Percentiles rank a stretch among this genome's conserved stretches.
These are phyloP conservation scores for Lunasporangiospora selenospora DNA, from an alignment of 192 early-diverging fungal species.

Conservation along the genomic window DNA sequence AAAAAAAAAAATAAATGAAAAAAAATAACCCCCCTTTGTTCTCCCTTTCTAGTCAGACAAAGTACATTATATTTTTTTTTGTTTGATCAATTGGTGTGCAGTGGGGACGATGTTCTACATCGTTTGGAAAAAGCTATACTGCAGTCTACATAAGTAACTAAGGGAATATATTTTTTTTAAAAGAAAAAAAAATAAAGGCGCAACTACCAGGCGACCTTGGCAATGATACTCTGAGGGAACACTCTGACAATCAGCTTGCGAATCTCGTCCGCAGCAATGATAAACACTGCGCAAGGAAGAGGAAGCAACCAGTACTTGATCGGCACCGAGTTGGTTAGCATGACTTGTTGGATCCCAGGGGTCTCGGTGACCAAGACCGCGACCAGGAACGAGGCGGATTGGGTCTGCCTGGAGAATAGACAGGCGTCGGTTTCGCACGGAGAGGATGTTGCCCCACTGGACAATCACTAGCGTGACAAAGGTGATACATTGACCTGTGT, in stretches of 20 bases:
- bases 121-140: too few species aligned
- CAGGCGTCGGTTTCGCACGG: conserved; percentile 58
- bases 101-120: too few species aligned
- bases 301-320: conserved; percentile 72
- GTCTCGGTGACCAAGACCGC: conserved; percentile 58
- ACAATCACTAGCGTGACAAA: conserved; percentile 66
- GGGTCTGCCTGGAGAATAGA: conserved; percentile 70
- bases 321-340: conserved; percentile 64
- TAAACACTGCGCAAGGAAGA: conserved; percentile 57
- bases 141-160: too few species aligned
- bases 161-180: too few species aligned
- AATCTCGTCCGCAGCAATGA: conserved; percentile 67
- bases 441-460: conserved; percentile 67
- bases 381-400: conserved; percentile 58
- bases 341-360: conserved; percentile 64
- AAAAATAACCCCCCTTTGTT: too few species aligned
- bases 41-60: too few species aligned
- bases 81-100: too few species aligned
- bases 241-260: conserved; percentile 62
- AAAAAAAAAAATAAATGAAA: too few species aligned
- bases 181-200: too few species aligned
- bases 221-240: conserved; percentile 59
- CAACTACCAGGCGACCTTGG: conserved; percentile 65
- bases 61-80: too few species aligned
- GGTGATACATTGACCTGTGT: conserved; percentile 66